These are phyloP conservation scores for Cylindrotheca closterium DNA, from an alignment of 108 stramenopile species.

Conservation along the genomic window DNA sequence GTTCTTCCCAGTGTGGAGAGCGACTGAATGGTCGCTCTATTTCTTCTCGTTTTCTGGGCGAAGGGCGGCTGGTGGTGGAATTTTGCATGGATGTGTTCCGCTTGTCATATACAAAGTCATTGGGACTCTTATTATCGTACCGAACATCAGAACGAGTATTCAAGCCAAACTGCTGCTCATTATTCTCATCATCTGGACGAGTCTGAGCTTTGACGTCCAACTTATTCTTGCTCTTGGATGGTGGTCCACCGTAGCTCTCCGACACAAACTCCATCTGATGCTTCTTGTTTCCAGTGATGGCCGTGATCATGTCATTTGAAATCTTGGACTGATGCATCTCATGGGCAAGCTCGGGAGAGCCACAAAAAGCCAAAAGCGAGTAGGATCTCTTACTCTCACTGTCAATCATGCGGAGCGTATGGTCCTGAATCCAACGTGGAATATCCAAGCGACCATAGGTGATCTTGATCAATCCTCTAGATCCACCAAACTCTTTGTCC, in stretches of 20 bases:
- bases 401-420: slow-evolving; percentile 29
- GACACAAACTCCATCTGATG: slow-evolving; percentile 43
- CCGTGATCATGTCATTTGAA: slow-evolving; percentile 32
- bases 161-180: too few species aligned
- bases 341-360: slow-evolving; percentile 20
- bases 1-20: too few species aligned
- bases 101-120: too few species aligned
- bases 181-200: too few species aligned
- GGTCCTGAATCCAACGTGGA: slow-evolving; percentile 23
- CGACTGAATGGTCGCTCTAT: too few species aligned
- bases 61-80: too few species aligned
- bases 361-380: slow-evolving; percentile 46
- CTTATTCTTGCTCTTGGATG: too few species aligned
- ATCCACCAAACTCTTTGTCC: slow-evolving; percentile 12
- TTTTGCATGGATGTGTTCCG: too few species aligned
- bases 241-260: slow-evolving; percentile 44
- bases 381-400: slow-evolving; percentile 7
- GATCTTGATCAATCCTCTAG: slow-evolving; percentile 20
- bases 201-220: too few species aligned
- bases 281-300: slow-evolving; percentile 33
- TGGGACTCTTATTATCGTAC: too few species aligned
- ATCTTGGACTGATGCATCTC: slow-evolving; percentile 36
- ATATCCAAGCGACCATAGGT: slow-evolving; percentile 30
- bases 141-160: too few species aligned
- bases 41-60: too few species aligned